Evolutionary conservation across 108 stramenopile species (phyloP), one percentile per base, ranked within the genome.

Genomic region (Pseudonitzschia pungens): DNA sequence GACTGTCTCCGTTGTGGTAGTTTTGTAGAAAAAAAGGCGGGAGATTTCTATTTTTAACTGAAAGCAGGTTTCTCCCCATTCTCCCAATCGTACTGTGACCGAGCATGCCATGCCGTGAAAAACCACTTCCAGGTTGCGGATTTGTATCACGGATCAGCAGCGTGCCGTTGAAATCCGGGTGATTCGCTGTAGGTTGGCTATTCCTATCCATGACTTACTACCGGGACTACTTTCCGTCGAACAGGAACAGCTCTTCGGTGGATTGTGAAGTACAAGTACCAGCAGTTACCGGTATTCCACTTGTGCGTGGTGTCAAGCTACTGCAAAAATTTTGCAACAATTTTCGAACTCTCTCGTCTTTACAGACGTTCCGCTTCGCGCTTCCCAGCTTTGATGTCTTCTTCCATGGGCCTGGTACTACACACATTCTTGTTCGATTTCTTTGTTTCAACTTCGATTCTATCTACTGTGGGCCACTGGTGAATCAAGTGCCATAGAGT

Each of bases 151-250:
- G 45, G 45, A 48, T 1, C 7, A 11, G 14, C 45, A 18, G 10
- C 45, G 18, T 48, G 14, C 18, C 45, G 45, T 48, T 48, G 45
- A 6, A 36, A 48, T 48, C 18, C 14, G 9, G 1, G 45, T 48
- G 18, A 2, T 48, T 48, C 18, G 16, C n/a, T n/a, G n/a, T n/a
- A 48, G 16, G 45, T 48, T 48, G 14, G 45, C 18, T 48, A 48
- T 48, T 48, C 45, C 45, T 48, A 48, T 48, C 45, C 45, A 48
- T 48, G 45, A 48, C 45, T 48, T 48, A 48, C 45, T 48, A 48
- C 16, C 45, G 45, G 45, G 45, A 48, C 45, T 48, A 48, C 45
- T 14, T 48, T 2, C 42, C 11, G 11, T 43, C 11, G 42, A 6
- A n/a, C 11, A 11, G 42, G 2, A 48, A 14, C 45, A 18, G 45